A percentile compares a stretch with the other conserved stretches of the same genome.
Conservation (phyloP, 2,329 filamentous ascomycete genomes). For the Pyrenochaeta sp. region DNA sequence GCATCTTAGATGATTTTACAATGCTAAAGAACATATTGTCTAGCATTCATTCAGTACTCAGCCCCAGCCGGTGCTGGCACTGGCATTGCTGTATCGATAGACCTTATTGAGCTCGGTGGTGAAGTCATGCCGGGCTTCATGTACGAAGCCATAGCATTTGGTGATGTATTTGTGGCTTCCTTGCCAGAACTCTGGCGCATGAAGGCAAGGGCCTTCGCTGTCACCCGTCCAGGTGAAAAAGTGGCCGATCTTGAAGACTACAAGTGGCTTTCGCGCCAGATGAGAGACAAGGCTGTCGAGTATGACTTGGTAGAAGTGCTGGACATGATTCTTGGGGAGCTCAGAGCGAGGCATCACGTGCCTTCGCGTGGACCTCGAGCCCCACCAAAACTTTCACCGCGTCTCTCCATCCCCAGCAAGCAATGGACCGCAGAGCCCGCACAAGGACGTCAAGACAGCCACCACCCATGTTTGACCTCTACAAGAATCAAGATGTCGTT, state of each 20-base stretch:
- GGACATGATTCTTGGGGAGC: neutral
- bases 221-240: neutral
- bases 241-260: neutral
- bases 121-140: neutral
- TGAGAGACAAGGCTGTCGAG: neutral
- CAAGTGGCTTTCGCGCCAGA: neutral
- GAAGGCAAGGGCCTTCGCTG: neutral
- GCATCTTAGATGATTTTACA: neutral
- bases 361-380: conserved; percentile 17
- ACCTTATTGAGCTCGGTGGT: neutral
- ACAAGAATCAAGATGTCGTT: conserved; percentile 47
- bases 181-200: neutral
- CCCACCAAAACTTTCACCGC: conserved; percentile 14
- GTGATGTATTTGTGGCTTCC: neutral
- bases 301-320: neutral
- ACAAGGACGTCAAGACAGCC: conserved; percentile 1
- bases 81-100: neutral
- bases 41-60: neutral
- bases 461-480: conserved; percentile 21
- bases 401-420: conserved; percentile 4
- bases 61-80: neutral
- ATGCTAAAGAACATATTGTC: neutral
- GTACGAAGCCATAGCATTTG: neutral
- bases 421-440: conserved; percentile 4
- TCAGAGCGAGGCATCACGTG: conserved; percentile 16